A percentile compares a stretch with the other conserved stretches of the same genome.
Evolutionary conservation across 768 basidiomycete species (phyloP).

Genomic region (Lyophyllum shimeji): DNA sequence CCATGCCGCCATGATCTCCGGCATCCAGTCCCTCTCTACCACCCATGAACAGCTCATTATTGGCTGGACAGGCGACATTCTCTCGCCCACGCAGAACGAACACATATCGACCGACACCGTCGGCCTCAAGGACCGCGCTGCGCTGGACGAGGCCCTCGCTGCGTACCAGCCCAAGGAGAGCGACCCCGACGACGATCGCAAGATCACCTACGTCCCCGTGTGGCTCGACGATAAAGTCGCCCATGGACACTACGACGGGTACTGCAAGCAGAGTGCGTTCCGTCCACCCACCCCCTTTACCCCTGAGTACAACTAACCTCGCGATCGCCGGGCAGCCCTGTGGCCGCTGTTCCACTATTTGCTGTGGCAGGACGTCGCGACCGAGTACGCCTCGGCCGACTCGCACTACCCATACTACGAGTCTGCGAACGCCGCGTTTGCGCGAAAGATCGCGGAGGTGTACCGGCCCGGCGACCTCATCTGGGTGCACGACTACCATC

Average conservation of each 20-base stretch:
- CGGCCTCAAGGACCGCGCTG: slow-evolving; percentile 58
- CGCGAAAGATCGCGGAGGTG: slow-evolving; percentile 65
- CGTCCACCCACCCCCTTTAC: slow-evolving; percentile 27
- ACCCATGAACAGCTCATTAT: slow-evolving; percentile 91
- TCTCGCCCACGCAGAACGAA: slow-evolving; percentile 43
- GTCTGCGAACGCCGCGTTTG: slow-evolving; percentile 84
- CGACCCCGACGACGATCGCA: slow-evolving; percentile 53
- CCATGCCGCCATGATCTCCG: slow-evolving; percentile 93
- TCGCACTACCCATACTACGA: slow-evolving; percentile 79
- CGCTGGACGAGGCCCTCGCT: slow-evolving; percentile 64
- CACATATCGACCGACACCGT: slow-evolving; percentile 53
- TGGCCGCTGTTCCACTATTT: slow-evolving; percentile 99
- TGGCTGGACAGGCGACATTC: slow-evolving; percentile 92
- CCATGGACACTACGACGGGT: slow-evolving; percentile 94
- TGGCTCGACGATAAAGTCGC: slow-evolving; percentile 90
- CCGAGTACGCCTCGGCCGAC: slow-evolving; percentile 85
- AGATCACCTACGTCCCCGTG: slow-evolving; percentile 81
- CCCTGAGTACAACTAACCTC: neutral
- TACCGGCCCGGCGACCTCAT: slow-evolving; percentile 91
- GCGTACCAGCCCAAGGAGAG: slow-evolving; percentile 61
- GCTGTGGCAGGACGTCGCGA: slow-evolving; percentile 95
- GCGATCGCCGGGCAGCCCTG: slow-evolving; percentile 63
- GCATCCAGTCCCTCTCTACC: slow-evolving; percentile 79
- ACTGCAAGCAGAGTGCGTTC: slow-evolving; percentile 95
- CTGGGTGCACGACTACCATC: slow-evolving; percentile 95